These are phyloP conservation scores for Anthoceros angustus DNA, from an alignment of 225 moss, liverwort and hornwort species.

Conservation along the genomic window DNA sequence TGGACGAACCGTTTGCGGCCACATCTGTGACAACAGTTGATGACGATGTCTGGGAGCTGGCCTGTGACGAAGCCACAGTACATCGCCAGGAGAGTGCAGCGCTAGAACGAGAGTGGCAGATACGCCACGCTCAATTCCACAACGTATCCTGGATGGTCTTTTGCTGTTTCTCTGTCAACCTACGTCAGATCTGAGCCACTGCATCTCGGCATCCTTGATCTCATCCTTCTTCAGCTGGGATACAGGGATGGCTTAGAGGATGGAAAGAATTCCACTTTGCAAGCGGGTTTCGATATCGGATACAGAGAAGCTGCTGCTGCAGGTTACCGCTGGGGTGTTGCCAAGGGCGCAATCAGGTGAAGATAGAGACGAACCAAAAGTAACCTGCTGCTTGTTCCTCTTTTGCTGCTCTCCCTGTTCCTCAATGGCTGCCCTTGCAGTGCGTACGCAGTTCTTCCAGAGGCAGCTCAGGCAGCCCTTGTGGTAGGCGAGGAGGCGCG, in stretches of 20 bases:
- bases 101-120: conserved; percentile 71
- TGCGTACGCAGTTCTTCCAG: conserved; percentile 41
- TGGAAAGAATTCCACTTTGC: conserved; percentile 58
- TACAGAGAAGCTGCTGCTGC: conserved; percentile 44
- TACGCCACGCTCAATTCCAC: conserved; percentile 69
- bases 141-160: conserved; percentile 28
- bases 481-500: conserved; percentile 24
- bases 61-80: conserved; percentile 13
- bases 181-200: not conserved
- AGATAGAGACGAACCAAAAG: not conserved
- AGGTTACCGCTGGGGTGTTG: conserved; percentile 68
- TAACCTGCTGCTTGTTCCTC: not conserved
- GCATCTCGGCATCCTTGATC: conserved; percentile 17
- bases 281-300: conserved; percentile 68
- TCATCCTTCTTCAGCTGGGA: conserved; percentile 28
- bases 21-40: not conserved
- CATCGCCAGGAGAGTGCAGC: conserved; percentile 11
- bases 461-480: conserved; percentile 24
- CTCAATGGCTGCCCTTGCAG: conserved; percentile 12
- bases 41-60: conserved; percentile 34
- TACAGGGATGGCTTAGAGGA: conserved; percentile 81
- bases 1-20: not conserved
- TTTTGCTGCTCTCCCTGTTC: not conserved
- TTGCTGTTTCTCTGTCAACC: not conserved
- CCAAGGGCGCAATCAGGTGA: conserved; percentile 49